A percentile compares a stretch with the other conserved stretches of the same genome.
Conservation (phyloP, 805 yeast genomes). For the Zygoascus biomembranicola region DNA sequence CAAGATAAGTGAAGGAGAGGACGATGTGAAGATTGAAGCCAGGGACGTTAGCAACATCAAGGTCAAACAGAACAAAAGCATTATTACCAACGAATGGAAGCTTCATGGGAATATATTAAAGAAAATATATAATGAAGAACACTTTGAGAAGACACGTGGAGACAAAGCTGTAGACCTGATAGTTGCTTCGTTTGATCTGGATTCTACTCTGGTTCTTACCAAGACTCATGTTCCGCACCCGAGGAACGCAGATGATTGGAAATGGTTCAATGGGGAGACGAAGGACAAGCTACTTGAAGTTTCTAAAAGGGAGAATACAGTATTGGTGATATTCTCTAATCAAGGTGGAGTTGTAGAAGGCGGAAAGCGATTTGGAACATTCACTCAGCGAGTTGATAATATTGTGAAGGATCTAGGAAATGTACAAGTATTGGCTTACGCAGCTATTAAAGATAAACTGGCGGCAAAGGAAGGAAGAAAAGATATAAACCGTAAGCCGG, state of each 20-base stretch:
- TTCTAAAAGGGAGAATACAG: constrained; percentile 15
- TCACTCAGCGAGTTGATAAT: constrained; percentile 24
- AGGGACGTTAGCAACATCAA: neutral
- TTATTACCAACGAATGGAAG: neutral
- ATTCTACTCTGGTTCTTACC: constrained; percentile 65
- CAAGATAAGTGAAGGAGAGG: neutral
- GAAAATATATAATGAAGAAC: neutral
- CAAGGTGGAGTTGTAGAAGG: constrained; percentile 61
- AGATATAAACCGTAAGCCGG: constrained; percentile 53
- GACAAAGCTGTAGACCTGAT: neutral
- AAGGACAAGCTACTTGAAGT: constrained; percentile 3
- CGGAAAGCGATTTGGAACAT: constrained; percentile 29
- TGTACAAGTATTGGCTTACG: constrained; percentile 43
- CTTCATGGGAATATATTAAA: neutral
- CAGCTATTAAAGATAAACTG: constrained; percentile 50
- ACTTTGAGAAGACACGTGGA: neutral
- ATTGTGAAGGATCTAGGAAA: constrained; percentile 22
- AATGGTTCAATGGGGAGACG: constrained; percentile 35
- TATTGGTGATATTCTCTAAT: constrained; percentile 71
- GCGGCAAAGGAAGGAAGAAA: neutral
- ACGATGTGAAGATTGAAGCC: neutral
- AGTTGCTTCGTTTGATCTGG: constrained; percentile 77
- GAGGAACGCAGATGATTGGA: constrained; percentile 64
- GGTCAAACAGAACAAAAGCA: neutral
- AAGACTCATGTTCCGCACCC: constrained; percentile 56